Evolutionary conservation across 176 grass and related monocot genomes (phyloP).

Genomic region (Secale cereale): DNA sequence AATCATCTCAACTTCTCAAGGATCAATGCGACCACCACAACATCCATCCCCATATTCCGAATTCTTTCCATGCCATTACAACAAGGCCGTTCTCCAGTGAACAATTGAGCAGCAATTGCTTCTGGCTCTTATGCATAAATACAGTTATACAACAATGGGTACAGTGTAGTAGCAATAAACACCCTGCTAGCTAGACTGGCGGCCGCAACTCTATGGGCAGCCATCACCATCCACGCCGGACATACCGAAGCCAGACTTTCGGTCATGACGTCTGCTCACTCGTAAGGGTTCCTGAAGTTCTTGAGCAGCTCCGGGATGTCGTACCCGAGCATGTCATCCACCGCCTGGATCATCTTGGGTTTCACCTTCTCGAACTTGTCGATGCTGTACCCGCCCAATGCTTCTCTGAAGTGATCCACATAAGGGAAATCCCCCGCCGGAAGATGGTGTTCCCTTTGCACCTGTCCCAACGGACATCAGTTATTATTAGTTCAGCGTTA

Average conservation of each 20-base stretch:
- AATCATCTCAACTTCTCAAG: not conserved
- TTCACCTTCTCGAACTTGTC: conserved; percentile 98
- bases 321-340: conserved; percentile 96
- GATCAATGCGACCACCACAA: not conserved
- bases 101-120: conserved; percentile 10
- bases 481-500: not conserved
- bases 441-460: conserved; percentile 83
- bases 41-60: not conserved
- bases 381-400: conserved; percentile 72
- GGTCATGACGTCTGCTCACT: conserved; percentile 27
- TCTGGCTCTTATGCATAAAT: conserved; percentile 20
- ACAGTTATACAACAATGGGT: conserved; percentile 21
- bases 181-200: not conserved
- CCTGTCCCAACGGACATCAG: conserved; percentile 37
- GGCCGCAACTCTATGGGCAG: not conserved
- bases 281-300: conserved; percentile 92
- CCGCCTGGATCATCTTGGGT: conserved; percentile 81
- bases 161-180: not conserved
- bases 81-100: not conserved
- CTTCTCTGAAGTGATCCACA: conserved; percentile 86
- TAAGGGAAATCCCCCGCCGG: conserved; percentile 85
- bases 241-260: not conserved
- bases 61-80: conserved; percentile 1
- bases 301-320: conserved; percentile 86
- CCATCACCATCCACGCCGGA: not conserved